phyloP scores from a whole-genome alignment of 257 asterid genomes.

The Nicotiana benthamiana region DNA sequence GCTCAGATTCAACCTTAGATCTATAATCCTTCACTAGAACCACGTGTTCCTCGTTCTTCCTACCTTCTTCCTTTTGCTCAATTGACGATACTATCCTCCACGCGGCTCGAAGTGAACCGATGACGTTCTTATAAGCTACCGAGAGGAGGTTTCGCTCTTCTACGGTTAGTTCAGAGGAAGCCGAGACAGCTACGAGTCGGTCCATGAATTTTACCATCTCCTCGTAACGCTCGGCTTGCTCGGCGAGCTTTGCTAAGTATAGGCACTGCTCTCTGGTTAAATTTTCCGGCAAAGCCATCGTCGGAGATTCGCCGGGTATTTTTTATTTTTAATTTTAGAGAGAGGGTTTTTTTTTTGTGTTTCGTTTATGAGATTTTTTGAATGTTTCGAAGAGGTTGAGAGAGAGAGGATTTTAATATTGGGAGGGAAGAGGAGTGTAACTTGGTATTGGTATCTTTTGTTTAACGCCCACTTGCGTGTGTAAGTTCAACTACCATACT shows the following conservation, averaged over 20 bases:
- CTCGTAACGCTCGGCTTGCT: conserved; percentile 68
- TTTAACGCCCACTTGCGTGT: not conserved
- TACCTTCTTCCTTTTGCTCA: conserved; percentile 65
- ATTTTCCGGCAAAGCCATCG: conserved; percentile 16
- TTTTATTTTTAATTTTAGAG: no score
- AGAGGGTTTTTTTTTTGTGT: not conserved
- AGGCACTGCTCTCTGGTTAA: conserved; percentile 55
- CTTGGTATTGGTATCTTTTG: not conserved
- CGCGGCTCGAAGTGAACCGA: conserved; percentile 72
- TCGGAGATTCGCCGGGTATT: conserved; percentile 10
- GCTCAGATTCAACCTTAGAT: conserved; percentile 59
- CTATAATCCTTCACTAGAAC: conserved; percentile 54
- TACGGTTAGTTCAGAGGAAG: conserved; percentile 44
- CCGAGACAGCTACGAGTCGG: conserved; percentile 36
- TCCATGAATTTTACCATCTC: conserved; percentile 78
- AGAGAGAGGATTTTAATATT: not conserved
- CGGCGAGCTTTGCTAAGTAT: conserved; percentile 65
- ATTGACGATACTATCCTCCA: conserved; percentile 66
- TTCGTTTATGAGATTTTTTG: not conserved
- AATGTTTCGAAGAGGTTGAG: not conserved
- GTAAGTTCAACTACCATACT: not conserved
- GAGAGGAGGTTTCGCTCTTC: conserved; percentile 72
- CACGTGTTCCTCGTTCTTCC: conserved; percentile 69
- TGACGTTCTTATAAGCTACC: conserved; percentile 66
- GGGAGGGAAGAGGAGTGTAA: not conserved